These are phyloP conservation scores for Fusarium sacchari DNA, from an alignment of 2,329 filamentous ascomycete species.

Conservation along the genomic window DNA sequence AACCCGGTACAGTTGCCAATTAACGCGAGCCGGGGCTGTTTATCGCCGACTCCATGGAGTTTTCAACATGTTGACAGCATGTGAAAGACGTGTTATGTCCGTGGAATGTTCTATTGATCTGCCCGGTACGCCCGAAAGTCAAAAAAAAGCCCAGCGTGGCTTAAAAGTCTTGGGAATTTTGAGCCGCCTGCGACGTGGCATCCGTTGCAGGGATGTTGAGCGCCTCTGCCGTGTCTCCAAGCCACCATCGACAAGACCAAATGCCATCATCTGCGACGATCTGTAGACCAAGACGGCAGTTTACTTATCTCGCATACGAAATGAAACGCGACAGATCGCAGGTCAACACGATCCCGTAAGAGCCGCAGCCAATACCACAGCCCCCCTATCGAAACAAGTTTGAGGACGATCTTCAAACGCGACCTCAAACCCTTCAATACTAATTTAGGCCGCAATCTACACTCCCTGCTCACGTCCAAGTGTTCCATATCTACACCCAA, in stretches of 20 bases:
- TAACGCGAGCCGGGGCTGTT: not conserved
- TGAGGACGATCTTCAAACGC: constrained; percentile 19
- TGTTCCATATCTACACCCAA: constrained; percentile 4
- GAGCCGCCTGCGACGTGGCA: not conserved
- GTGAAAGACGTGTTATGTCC: not conserved
- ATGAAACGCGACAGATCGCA: constrained; percentile 18
- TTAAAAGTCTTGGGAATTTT: not conserved
- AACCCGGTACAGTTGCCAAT: not conserved
- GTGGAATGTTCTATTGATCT: not conserved
- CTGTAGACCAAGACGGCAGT: not conserved
- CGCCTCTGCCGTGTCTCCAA: not conserved
- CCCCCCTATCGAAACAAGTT: constrained; percentile 16
- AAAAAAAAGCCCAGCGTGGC: not conserved
- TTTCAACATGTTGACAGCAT: not conserved
- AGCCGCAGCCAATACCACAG: not conserved
- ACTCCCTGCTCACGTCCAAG: not conserved
- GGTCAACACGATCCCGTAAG: not conserved
- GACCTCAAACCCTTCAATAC: not conserved
- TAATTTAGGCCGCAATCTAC: constrained; percentile 16
- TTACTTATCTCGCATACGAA: constrained; percentile 18
- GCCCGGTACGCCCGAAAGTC: not conserved
- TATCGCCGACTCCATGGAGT: not conserved
- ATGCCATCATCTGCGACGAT: not conserved
- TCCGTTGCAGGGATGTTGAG: not conserved
- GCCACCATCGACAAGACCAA: not conserved